Evolutionary conservation across 2,329 filamentous ascomycete genomes (phyloP), one percentile per base, ranked within the genome.

Genomic region (Colletotrichum sp.): DNA sequence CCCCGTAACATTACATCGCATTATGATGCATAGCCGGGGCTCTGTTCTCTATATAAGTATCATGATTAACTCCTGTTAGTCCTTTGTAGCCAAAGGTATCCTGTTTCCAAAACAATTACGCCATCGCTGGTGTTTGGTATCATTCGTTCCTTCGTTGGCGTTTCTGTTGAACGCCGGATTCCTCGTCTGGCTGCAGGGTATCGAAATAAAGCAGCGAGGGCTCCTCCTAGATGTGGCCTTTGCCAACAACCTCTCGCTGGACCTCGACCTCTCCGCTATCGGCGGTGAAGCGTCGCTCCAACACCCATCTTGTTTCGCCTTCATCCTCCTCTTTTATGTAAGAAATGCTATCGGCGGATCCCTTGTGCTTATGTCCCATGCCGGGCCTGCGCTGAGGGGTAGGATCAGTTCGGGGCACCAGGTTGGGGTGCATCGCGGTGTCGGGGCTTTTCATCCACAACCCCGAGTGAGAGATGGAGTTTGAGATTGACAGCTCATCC

Each of bases 281-380:
- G 1, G 88, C 91, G 4, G 92, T 94, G 44, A 94, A 86, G 69
- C 93, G 87, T 44, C 93, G 85, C 83, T 95, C 94, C 79, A 95
- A 86, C 9, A 95, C 90, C 94, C 94, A 95, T 62, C 92, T 86
- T 71, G 88, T 89, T 78, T 90, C 90, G 2, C 89, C 90, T 10
- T 88, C 88, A 4, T 90, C 87, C 62, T 92, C 91, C 80, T 94
- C 92, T 76, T 89, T 89, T 4, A 90, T 87, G 82, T 95, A 95
- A 8, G 93, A 93, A 39, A 95, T 92, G 77, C 92, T 94, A 78
- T 95, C 94, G 3, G 92, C 88, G 62, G 91, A 94, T 66, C 89
- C 86, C 78, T 88, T 89, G 78, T 90, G 86, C 16, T 87, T 84
- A 78, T 91, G 90, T n/a, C 88, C 87, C 80, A 82, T 82, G 8